Percentiles rank a stretch among this genome's conserved stretches.
phyloP scores from a whole-genome alignment of 2,329 filamentous ascomycete species.

The Berkeleyomyces rouxiae region DNA sequence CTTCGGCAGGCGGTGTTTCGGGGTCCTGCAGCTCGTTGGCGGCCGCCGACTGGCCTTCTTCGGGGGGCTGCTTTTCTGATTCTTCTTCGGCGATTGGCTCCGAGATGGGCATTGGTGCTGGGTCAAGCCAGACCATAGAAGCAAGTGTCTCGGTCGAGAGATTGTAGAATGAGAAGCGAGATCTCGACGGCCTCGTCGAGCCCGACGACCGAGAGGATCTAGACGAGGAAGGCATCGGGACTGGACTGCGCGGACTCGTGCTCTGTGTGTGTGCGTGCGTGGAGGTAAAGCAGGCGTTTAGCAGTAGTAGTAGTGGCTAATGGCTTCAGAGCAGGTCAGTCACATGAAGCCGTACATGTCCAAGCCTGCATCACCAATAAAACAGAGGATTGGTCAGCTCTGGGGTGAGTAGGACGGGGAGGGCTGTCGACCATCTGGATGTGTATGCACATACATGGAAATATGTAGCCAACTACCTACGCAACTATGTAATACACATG shows the following conservation, averaged over 20 bases:
- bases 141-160: slow-evolving; percentile 10
- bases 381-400: too few species aligned
- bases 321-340: not conserved
- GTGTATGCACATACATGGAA: too few species aligned
- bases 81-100: slow-evolving; percentile 29
- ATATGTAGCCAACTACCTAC: too few species aligned
- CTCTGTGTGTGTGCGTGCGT: not conserved
- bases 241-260: not conserved
- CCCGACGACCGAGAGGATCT: slow-evolving; percentile 3
- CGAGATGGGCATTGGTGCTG: slow-evolving; percentile 67
- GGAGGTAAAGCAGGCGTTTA: not conserved
- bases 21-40: slow-evolving; percentile 23
- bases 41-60: slow-evolving; percentile 23
- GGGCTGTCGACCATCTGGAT: too few species aligned
- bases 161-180: slow-evolving; percentile 11
- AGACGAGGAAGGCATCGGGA: slow-evolving; percentile 2
- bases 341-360: not conserved
- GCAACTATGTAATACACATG: too few species aligned
- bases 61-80: slow-evolving; percentile 28
- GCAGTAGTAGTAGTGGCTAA: not conserved
- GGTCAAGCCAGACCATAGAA: slow-evolving; percentile 64
- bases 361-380: too few species aligned
- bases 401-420: too few species aligned
- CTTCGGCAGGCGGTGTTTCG: slow-evolving; percentile 39
- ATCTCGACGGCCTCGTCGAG: slow-evolving; percentile 4